Conservation (phyloP, 139 green algal species). For the Zygnema cylindricum region DNA sequence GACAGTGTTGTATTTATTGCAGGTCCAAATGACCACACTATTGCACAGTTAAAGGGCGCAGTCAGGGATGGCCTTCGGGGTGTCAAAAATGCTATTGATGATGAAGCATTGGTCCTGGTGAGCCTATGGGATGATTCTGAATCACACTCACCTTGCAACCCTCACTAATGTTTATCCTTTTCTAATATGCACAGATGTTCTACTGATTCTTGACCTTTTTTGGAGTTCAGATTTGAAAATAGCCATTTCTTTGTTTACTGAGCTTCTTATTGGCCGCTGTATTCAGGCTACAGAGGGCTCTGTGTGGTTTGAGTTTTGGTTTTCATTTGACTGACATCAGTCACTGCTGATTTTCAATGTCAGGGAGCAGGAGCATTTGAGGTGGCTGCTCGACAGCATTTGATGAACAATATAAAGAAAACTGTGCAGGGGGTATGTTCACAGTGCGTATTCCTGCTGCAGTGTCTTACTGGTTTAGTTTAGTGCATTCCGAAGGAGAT, state of each 20-base stretch:
- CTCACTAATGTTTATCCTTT: too few relatives aligned
- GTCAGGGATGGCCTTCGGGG: constrained; percentile 93
- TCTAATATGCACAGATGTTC: too few relatives aligned
- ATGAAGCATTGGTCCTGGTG: constrained; percentile 71
- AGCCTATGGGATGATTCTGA: not conserved
- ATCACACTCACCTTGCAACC: too few relatives aligned
- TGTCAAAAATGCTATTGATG: constrained; percentile 95
- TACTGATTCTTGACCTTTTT: constrained; percentile 6
- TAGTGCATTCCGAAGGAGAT: too few relatives aligned
- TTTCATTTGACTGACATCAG: too few relatives aligned
- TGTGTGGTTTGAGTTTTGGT: too few relatives aligned
- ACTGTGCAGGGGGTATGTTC: constrained; percentile 64
- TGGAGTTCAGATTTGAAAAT: too few relatives aligned
- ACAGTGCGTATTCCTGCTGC: too few relatives aligned
- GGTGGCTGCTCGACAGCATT: constrained; percentile 82
- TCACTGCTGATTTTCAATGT: not conserved
- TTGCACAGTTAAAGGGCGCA: constrained; percentile 98
- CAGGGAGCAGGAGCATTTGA: constrained; percentile 92
- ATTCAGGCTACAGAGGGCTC: too few relatives aligned
- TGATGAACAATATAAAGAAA: constrained; percentile 67
- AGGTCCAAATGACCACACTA: constrained; percentile 93
- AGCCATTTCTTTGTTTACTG: too few relatives aligned
- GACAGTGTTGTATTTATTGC: not conserved
- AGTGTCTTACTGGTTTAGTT: too few relatives aligned
- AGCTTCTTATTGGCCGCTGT: too few relatives aligned